Evolutionary conservation across 768 basidiomycete genomes (phyloP).

Genomic region (Exidia glandulosa): DNA sequence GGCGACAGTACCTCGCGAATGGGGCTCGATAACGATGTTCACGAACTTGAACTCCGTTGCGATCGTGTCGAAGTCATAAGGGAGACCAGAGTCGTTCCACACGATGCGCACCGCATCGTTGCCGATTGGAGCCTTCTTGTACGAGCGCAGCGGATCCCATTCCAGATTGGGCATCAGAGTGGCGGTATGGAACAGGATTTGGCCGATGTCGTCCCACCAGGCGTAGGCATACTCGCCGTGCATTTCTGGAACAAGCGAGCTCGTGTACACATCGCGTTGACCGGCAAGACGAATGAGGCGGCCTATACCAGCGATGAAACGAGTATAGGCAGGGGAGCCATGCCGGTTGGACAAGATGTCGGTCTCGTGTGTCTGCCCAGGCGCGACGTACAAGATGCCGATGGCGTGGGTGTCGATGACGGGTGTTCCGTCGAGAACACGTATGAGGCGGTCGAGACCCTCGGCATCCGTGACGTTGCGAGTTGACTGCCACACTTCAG

Average conservation of each 20-base stretch:
- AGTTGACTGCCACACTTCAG: slow-evolving; percentile 34
- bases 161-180: slow-evolving; percentile 87
- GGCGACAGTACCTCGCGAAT: slow-evolving; percentile 71
- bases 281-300: slow-evolving; percentile 79
- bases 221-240: slow-evolving; percentile 97
- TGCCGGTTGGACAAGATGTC: slow-evolving; percentile 85
- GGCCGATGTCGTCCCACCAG: slow-evolving; percentile 98
- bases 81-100: slow-evolving; percentile 92
- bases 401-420: slow-evolving; percentile 98
- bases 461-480: slow-evolving; percentile 40
- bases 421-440: slow-evolving; percentile 68
- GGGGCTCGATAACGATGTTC: slow-evolving; percentile 94
- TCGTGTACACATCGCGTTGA: slow-evolving; percentile 86
- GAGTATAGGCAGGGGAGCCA: slow-evolving; percentile 90
- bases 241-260: slow-evolving; percentile 79
- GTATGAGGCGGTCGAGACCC: slow-evolving; percentile 45
- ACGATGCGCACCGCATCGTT: slow-evolving; percentile 95
- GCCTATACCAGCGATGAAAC: slow-evolving; percentile 85
- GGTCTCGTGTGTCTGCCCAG: slow-evolving; percentile 71
- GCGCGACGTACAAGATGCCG: slow-evolving; percentile 90
- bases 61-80: slow-evolving; percentile 87
- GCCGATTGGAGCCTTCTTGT: slow-evolving; percentile 93
- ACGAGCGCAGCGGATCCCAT: slow-evolving; percentile 57
- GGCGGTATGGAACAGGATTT: slow-evolving; percentile 89
- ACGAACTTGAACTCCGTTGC: slow-evolving; percentile 92